Conservation (phyloP, 352 stramenopile genomes). For the Phytopythium litorale region DNA sequence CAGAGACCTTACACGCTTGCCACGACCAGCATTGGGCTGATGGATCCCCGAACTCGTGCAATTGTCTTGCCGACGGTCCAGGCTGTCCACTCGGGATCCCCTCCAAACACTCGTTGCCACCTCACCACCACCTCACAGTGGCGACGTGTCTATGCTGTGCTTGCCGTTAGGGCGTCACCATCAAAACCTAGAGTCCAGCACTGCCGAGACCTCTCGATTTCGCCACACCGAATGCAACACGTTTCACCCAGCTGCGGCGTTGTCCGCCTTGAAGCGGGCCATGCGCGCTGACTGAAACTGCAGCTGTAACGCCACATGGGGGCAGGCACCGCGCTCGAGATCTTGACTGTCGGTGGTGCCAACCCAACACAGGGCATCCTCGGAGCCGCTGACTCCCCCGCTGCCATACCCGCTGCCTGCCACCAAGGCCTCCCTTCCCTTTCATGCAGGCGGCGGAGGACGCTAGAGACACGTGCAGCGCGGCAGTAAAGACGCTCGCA, state of each 20-base stretch:
- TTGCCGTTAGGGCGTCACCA: neutral
- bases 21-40: conserved; percentile 1
- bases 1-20: conserved; percentile 6
- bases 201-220: neutral
- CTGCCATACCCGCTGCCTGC: neutral
- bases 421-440: neutral
- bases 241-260: neutral
- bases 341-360: no score
- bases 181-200: neutral
- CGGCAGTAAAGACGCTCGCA: conserved; percentile 11
- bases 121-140: neutral
- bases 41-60: neutral
- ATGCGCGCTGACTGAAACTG: neutral
- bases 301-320: conserved; percentile 1
- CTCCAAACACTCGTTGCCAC: neutral
- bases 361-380: no score
- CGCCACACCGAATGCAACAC: neutral
- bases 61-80: conserved; percentile 1
- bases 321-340: neutral
- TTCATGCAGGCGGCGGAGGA: neutral
- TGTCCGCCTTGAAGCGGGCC: no score
- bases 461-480: conserved; percentile 8
- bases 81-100: neutral
- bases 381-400: neutral
- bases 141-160: conserved; percentile 1